Conservation (phyloP, 345 rosid genomes). For the Heritiera littoralis region DNA sequence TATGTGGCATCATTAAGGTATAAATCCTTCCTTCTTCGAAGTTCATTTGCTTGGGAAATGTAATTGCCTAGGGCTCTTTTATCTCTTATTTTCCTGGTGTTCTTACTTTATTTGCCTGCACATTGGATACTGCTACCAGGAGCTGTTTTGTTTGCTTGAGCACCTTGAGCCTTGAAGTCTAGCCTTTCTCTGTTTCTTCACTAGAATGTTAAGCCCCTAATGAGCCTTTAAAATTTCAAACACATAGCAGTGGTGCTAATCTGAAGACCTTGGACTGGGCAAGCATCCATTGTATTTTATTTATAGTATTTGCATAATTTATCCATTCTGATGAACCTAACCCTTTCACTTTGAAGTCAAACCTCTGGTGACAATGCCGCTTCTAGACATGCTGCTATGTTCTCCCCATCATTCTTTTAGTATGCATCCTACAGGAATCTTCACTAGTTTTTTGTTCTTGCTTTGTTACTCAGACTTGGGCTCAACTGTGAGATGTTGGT, state of each 20-base stretch:
- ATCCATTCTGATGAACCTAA: neutral
- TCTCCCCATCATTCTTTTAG: slow-evolving; percentile 4
- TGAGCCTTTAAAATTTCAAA: neutral
- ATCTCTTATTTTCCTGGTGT: neutral
- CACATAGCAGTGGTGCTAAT: neutral
- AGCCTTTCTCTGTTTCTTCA: neutral
- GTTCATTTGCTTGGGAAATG: neutral
- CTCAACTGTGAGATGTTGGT: neutral
- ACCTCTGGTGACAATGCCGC: neutral
- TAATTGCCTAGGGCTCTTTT: neutral
- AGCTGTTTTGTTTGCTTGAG: neutral
- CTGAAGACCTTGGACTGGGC: neutral
- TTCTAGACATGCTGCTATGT: neutral
- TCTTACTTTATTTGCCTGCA: neutral
- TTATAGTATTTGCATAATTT: neutral
- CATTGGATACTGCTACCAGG: neutral
- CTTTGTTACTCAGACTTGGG: neutral
- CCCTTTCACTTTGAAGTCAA: neutral
- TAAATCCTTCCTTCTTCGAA: neutral
- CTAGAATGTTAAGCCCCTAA: neutral
- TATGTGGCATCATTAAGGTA: neutral
- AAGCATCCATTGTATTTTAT: neutral
- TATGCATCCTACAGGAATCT: neutral
- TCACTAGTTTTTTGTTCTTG: neutral
- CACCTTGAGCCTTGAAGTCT: neutral